Conservation (phyloP, 139 green algal species). For the Diplosphaera chodatii region DNA sequence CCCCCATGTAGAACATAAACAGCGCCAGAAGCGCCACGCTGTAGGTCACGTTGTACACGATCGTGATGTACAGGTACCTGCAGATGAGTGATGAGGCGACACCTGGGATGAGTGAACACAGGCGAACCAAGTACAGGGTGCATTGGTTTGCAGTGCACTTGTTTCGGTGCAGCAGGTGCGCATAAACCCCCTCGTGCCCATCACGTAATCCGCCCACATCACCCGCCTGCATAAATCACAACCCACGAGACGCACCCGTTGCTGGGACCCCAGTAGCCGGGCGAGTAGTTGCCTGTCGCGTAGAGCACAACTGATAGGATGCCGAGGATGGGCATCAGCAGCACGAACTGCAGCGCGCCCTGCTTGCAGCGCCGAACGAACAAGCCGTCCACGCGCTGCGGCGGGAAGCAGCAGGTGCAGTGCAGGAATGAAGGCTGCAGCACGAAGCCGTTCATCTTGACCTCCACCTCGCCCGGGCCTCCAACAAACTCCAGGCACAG, state of each 20-base stretch:
- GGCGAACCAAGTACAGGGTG: too few species aligned
- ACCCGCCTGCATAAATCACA: too few species aligned
- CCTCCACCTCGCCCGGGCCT: conserved; percentile 84
- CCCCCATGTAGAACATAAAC: conserved; percentile 92
- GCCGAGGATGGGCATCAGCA: conserved; percentile 89
- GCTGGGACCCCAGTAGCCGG: conserved; percentile 68
- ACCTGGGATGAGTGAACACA: too few species aligned
- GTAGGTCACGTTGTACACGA: conserved; percentile 95
- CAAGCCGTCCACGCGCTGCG: conserved; percentile 73
- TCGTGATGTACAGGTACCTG: conserved; percentile 73
- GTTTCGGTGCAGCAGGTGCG: too few species aligned
- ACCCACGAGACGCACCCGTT: conserved; percentile 55
- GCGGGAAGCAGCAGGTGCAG: conserved; percentile 86
- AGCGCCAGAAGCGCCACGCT: conserved; percentile 85
- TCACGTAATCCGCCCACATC: too few species aligned
- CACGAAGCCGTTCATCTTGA: conserved; percentile 73
- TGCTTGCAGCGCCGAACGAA: conserved; percentile 83
- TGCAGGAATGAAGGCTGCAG: conserved; percentile 71
- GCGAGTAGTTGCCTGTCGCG: conserved; percentile 62
- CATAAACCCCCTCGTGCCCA: too few species aligned
- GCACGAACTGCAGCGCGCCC: conserved; percentile 90
- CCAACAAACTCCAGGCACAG: conserved; percentile 95
- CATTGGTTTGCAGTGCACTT: too few species aligned
- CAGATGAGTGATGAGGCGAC: too few species aligned
- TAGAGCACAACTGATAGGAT: conserved; percentile 75